Conservation (phyloP, 441 rosid genomes). For the Populus hybrid region DNA sequence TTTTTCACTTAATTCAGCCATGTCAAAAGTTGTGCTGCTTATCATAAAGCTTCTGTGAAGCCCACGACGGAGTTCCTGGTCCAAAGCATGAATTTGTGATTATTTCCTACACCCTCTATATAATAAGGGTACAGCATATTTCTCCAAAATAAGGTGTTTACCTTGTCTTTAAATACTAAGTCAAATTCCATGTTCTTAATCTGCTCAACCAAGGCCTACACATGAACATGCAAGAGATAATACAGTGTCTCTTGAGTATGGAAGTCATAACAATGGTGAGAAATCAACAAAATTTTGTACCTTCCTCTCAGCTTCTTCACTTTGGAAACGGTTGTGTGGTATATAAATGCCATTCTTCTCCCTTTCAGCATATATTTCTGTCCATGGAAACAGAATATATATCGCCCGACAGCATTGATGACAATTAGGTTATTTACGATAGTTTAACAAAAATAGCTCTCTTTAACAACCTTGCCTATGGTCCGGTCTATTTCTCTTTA, state of each 20-base stretch:
- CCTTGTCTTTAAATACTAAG: slow-evolving; percentile 66
- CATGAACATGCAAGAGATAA: not conserved
- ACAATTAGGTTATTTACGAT: not conserved
- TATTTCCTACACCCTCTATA: not conserved
- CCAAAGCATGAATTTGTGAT: not conserved
- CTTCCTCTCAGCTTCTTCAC: slow-evolving; percentile 82
- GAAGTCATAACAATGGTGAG: not conserved
- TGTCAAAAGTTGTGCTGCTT: slow-evolving; percentile 47
- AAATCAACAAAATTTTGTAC: slow-evolving; percentile 20
- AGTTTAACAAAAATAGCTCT: not conserved
- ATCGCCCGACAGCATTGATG: not conserved
- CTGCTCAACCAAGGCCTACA: slow-evolving; percentile 74
- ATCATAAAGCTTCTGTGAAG: slow-evolving; percentile 63
- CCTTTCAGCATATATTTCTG: no score
- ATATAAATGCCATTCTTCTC: no score
- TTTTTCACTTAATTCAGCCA: slow-evolving; percentile 49
- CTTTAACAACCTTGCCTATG: slow-evolving; percentile 73
- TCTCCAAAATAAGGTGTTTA: slow-evolving; percentile 16
- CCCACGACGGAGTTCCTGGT: slow-evolving; percentile 56
- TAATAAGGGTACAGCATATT: slow-evolving; percentile 7
- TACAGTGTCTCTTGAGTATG: not conserved
- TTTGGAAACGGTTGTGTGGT: no score
- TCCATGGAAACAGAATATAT: not conserved
- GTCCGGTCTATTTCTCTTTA: slow-evolving; percentile 88
- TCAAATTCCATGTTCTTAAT: slow-evolving; percentile 68